Percentiles rank a stretch among this genome's conserved stretches.
Conservation (phyloP, 805 yeast species). For the Ogataea minuta region DNA sequence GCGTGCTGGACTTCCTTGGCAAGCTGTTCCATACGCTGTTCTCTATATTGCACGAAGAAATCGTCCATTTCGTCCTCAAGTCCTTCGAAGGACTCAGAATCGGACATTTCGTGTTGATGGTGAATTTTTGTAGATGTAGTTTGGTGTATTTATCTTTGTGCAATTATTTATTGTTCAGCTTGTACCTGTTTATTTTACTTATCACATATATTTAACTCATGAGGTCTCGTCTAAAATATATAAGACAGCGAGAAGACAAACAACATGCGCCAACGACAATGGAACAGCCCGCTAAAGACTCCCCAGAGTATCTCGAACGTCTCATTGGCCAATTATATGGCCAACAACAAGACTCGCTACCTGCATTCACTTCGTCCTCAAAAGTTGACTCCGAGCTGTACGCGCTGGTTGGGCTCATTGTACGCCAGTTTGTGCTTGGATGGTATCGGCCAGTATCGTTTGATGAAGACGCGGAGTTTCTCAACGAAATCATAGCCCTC, state of each 20-base stretch:
- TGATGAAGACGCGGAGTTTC: conserved; percentile 40
- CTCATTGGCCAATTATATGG: conserved; percentile 21
- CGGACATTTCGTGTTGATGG: conserved; percentile 21
- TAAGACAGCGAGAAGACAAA: conserved; percentile 5
- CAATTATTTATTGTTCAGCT: conserved; percentile 40
- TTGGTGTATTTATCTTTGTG: conserved; percentile 24
- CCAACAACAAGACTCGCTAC: conserved; percentile 29
- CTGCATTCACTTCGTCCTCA: conserved; percentile 39
- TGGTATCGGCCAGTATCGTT: conserved; percentile 44
- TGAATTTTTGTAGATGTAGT: conserved; percentile 25
- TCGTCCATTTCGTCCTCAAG: conserved; percentile 52
- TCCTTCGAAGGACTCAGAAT: conserved; percentile 38
- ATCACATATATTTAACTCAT: background rate
- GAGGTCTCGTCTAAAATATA: conserved; percentile 5
- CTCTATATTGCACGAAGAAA: conserved; percentile 52
- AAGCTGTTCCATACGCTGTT: conserved; percentile 58
- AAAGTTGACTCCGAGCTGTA: conserved; percentile 45
- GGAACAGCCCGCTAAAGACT: conserved; percentile 16
- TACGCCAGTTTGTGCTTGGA: conserved; percentile 44
- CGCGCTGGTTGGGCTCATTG: conserved; percentile 43
- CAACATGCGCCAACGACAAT: background rate
- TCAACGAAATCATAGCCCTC: conserved; percentile 38
- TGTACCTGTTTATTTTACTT: background rate
- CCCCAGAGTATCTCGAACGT: conserved; percentile 25
- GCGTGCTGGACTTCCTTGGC: conserved; percentile 41